Evolutionary conservation across 441 rosid genomes (phyloP), one percentile per base, ranked within the genome.

Genomic region (Euphorbia celastroides): DNA sequence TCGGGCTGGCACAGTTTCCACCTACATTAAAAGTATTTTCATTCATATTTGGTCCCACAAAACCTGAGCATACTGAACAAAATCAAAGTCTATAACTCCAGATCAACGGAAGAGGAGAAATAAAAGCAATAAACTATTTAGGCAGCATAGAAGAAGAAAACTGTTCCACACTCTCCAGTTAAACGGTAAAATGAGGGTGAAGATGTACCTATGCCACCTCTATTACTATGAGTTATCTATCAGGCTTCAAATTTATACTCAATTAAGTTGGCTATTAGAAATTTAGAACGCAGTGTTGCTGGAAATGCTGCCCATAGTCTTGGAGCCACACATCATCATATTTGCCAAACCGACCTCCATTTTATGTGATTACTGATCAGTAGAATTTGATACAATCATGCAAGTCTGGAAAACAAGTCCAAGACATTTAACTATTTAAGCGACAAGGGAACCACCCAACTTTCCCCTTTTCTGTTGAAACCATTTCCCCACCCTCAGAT

Each of bases 1-100:
- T 85, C 87, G 78, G 68, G 78, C 64, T 65, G 83, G 67, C 42
- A 85, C 82, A 72, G 85, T 65, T 8, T 91, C 92, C 68, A 82
- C 87, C 96, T 90, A 68, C 62, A 19, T 57, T 70, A 70, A 54
- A 10, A 62, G 51, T 65, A 66, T 38, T 38, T 48, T 17, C 26
- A 59, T 54, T 41, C n/a, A 73, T 41, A 5, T 13, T n/a, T 41
- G 27, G 26, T 36, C 62, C 27, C 12, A 28, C 54, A 66, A 28
- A 41, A 14, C n/a, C 58, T 72, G 28, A 44, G 16, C 46, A 5
- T 57, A 56, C 22, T 32, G 51, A 32, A 22, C 19, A 32, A 26
- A 48, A 34, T 8, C 28, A 20, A 8, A 20, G 19, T 26, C 32
- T 17, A 22, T 13, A 68, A 74, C 51, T 57, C 60, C 11, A 48